Base-by-base conservation (phyloP, 2,329 filamentous ascomycete genomes). In the Penicillium sp. region DNA sequence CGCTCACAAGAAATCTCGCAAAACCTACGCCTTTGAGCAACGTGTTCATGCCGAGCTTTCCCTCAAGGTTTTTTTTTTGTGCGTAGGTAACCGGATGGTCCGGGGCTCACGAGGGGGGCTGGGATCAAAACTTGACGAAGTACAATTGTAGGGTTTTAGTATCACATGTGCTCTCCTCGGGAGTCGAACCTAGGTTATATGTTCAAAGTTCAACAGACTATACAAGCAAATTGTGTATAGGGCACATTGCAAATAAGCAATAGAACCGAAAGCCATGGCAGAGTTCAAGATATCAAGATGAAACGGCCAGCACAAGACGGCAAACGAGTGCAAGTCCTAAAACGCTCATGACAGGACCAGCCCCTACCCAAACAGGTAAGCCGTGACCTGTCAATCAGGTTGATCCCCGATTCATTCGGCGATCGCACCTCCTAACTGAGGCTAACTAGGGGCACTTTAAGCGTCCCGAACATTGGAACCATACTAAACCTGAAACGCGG, bases 401-500 rank as follows among this genome's bases (percentile, higher is more conserved):
- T 40, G 22, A 53, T 53, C 35, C 51, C 51, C 51, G 33, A 40
- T 53, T 53, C 6, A 37, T 26, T 53, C 30, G 33, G 30, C 28
- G 51, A 37, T 33, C 30, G 30, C 13, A 53, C 33, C 33, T 53
- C 33, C 12, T 5, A 26, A 35, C 35, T 53, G 51, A 40, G 51
- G 51, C 51, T 53, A 22, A 53, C 22, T 24, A 33, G 30, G 17
- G 33, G 22, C 19, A 53, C 8, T 22, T 53, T 22, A 40, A 40
- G 37, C 19, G 33, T 40, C 12, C 37, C 2, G 3, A 53, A 53
- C 33, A 17, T 38, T 61, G 59, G 53, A 51, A 50, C 37, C 38
- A 37, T 45, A 38, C 40, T 56, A 22, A 53, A 63, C 28, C 17
- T 60, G 62, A 62, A 60, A 64, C 54, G 56, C 26, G 55, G 56